These are phyloP conservation scores for Cylindrotheca closterium DNA, from an alignment of 108 stramenopile genomes.

Conservation along the genomic window DNA sequence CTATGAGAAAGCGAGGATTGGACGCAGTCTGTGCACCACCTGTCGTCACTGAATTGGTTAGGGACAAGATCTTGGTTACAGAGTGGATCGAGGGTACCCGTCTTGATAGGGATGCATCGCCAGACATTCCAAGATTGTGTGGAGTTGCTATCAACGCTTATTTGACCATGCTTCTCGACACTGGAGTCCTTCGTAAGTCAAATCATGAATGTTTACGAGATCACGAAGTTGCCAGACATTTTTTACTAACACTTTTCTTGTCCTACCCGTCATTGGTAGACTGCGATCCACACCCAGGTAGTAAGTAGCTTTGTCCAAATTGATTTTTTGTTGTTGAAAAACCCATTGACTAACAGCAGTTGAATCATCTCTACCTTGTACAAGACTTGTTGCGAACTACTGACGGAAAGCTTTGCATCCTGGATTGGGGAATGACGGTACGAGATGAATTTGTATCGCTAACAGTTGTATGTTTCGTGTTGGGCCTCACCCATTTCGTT, in stretches of 20 bases:
- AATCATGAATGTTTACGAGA: not conserved
- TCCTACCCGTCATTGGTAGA: too few species aligned
- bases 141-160: conserved; percentile 87
- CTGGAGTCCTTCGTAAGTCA: conserved; percentile 46
- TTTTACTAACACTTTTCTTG: too few species aligned
- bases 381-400: conserved; percentile 72
- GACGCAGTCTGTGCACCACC: conserved; percentile 83
- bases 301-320: not conserved
- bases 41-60: conserved; percentile 57
- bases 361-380: too few species aligned
- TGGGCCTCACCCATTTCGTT: too few species aligned
- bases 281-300: conserved; percentile 1
- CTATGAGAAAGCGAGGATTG: conserved; percentile 65
- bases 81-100: conserved; percentile 92
- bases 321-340: too few species aligned
- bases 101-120: conserved; percentile 58
- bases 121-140: conserved; percentile 78
- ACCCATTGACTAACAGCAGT: too few species aligned
- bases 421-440: conserved; percentile 92
- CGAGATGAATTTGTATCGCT: too few species aligned
- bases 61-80: conserved; percentile 84
- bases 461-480: too few species aligned
- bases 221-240: too few species aligned
- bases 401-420: conserved; percentile 80
- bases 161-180: conserved; percentile 81